Evolutionary conservation across 2,329 filamentous ascomycete genomes (phyloP).

Genomic region (Phaeosphaeriaceae sp.): DNA sequence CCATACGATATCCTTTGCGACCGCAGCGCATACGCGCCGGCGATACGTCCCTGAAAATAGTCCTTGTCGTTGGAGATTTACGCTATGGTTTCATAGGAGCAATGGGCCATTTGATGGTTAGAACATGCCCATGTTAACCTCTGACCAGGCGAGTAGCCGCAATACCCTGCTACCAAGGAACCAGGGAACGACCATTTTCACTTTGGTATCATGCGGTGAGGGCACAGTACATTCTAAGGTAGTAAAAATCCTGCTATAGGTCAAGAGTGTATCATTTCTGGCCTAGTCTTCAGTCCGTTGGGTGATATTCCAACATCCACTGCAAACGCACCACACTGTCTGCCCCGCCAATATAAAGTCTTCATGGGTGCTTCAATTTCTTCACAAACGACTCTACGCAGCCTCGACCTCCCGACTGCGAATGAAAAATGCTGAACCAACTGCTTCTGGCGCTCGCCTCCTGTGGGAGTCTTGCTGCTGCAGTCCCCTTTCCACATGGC

Average conservation of each 20-base stretch:
- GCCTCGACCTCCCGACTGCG: neutral
- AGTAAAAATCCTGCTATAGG: no score
- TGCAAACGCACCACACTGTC: neutral
- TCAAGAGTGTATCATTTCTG: neutral
- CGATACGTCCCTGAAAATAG: neutral
- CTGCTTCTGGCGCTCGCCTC: constrained; percentile 23
- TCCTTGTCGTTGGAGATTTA: constrained; percentile 1
- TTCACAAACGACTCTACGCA: neutral
- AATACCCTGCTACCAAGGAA: neutral
- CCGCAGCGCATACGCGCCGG: constrained; percentile 11
- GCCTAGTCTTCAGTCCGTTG: neutral
- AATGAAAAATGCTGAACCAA: constrained; percentile 25
- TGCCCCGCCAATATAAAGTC: constrained; percentile 12
- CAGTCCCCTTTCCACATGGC: constrained; percentile 20
- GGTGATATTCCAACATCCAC: neutral
- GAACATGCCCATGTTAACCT: neutral
- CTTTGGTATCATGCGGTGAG: no score
- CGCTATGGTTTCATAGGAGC: constrained; percentile 4
- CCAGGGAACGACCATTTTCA: no score
- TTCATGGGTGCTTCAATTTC: neutral
- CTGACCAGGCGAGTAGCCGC: neutral
- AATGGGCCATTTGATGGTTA: neutral
- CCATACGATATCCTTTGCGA: neutral
- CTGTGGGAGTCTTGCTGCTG: constrained; percentile 19
- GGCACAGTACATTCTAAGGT: no score